These are phyloP conservation scores for Lotmaria passim DNA, from an alignment of 208 protist species.

Conservation along the genomic window DNA sequence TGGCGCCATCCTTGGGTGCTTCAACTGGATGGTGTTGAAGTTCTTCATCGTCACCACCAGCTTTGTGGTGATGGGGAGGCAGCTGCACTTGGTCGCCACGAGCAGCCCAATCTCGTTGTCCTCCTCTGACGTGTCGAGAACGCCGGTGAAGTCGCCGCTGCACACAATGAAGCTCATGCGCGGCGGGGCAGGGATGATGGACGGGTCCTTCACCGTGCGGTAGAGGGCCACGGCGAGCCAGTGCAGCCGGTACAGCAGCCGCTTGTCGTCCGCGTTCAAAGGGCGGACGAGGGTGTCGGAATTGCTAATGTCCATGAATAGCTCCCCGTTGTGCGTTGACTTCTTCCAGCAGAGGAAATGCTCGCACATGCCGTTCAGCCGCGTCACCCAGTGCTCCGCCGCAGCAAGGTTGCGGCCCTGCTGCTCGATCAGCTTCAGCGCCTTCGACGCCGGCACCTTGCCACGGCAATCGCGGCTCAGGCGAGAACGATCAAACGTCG, in stretches of 20 bases:
- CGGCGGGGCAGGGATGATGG: slow-evolving; percentile 47
- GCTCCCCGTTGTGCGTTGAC: slow-evolving; percentile 25
- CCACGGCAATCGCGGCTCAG: slow-evolving; percentile 23
- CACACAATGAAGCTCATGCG: slow-evolving; percentile 59
- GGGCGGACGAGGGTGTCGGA: slow-evolving; percentile 35
- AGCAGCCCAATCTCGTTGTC: slow-evolving; percentile 53
- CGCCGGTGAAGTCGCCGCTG: slow-evolving; percentile 16
- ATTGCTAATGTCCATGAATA: slow-evolving; percentile 35
- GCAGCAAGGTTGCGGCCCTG: slow-evolving; percentile 38
- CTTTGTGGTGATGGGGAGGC: slow-evolving; percentile 46
- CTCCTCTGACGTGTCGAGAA: slow-evolving; percentile 31
- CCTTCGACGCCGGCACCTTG: slow-evolving; percentile 10
- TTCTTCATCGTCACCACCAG: slow-evolving; percentile 40
- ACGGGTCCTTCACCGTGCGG: slow-evolving; percentile 38
- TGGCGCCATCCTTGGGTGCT: slow-evolving; percentile 38
- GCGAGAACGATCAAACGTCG: slow-evolving; percentile 16
- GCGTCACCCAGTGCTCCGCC: slow-evolving; percentile 31
- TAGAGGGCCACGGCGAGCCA: slow-evolving; percentile 55
- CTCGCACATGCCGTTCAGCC: slow-evolving; percentile 60
- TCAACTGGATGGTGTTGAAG: slow-evolving; percentile 34
- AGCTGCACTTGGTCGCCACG: slow-evolving; percentile 63
- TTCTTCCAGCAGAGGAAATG: slow-evolving; percentile 48
- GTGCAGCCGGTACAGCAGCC: slow-evolving; percentile 48
- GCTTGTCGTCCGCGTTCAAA: slow-evolving; percentile 47
- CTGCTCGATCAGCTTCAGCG: slow-evolving; percentile 33